Base-by-base conservation (phyloP, 805 yeast genomes). In the Saccharomycopsis sp. region DNA sequence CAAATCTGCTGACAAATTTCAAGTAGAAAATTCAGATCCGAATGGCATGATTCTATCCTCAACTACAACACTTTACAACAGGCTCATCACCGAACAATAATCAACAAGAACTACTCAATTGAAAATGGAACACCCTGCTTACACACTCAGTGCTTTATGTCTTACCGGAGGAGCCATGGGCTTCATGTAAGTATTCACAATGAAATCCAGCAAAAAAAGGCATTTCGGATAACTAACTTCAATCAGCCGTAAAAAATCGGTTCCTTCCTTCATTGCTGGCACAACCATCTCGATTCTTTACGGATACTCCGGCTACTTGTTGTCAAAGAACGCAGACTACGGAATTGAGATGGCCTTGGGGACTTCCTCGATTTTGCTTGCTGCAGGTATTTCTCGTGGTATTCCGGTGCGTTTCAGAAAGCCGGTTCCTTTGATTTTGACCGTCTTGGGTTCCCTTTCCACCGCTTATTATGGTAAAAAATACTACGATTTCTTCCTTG, bases 221-320 rank as follows among this genome's bases (percentile, higher is more conserved):
- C 37, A 29, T 12, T 34, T 15, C 48, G 60, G 62, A 4, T 61
- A 48, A 51, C 18, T 37, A 23, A 51, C 51, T 4, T 18, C 18
- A 34, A 15, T 37, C 61, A 73, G 73, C 56, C 82, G 83, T 55
- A 86, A 87, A 64, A 80, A 85, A 12, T 88, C 96, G 1, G 67
- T 85, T 41, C 95, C 96, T 21, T 89, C 97, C 0, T 76, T 91
- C 56, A 72, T 82, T 52, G 96, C 92, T 1, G 97, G 97, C 46
- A 62, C 80, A 8, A 71, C 83, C 1, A 74, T 87, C 62, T 77
- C 87, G 14, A 74, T 79, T 1, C 67, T 82, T 24, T 87, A 79
- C 67, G 87, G 86, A n/a, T 67, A 75, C 58, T 84, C 90, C 1
- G 92, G 96, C 16, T 88, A 89, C 71, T 76, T 91, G 63, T 73